Conservation (phyloP, 768 basidiomycete genomes). For the Rhodotorula sphaerocarpa region DNA sequence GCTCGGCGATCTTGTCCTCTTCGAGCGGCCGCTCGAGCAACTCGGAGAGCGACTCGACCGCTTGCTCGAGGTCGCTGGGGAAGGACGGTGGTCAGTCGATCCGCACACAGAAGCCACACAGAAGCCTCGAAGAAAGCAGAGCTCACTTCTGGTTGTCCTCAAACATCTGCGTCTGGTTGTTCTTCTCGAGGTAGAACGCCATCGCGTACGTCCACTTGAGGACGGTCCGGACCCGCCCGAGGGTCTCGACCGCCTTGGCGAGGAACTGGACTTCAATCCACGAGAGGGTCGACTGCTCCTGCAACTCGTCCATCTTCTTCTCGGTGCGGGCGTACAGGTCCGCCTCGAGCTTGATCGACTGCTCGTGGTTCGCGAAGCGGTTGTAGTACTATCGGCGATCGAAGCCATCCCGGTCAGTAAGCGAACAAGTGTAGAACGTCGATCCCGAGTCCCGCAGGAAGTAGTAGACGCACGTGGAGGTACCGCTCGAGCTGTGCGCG, state of each 20-base stretch:
- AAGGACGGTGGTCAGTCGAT: too few species aligned
- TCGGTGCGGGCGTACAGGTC: constrained; percentile 91
- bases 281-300: constrained; percentile 76
- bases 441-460: neutral
- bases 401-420: neutral
- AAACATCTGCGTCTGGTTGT: constrained; percentile 88
- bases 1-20: constrained; percentile 64
- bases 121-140: too few species aligned
- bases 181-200: constrained; percentile 88
- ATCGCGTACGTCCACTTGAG: constrained; percentile 99
- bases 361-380: constrained; percentile 98
- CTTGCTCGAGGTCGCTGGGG: constrained; percentile 85
- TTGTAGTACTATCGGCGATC: constrained; percentile 85
- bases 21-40: constrained; percentile 86
- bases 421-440: too few species aligned
- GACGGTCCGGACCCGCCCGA: constrained; percentile 64
- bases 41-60: constrained; percentile 90
- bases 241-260: constrained; percentile 90
- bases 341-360: constrained; percentile 90
- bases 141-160: constrained; percentile 91
- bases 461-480: constrained; percentile 63
- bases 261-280: constrained; percentile 99
- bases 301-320: constrained; percentile 99
- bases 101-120: too few species aligned
- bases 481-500: constrained; percentile 89